Evolutionary conservation across 1,139 yeast species (phyloP), one percentile per base, ranked within the genome.

Genomic region (Taphrina deformans): DNA sequence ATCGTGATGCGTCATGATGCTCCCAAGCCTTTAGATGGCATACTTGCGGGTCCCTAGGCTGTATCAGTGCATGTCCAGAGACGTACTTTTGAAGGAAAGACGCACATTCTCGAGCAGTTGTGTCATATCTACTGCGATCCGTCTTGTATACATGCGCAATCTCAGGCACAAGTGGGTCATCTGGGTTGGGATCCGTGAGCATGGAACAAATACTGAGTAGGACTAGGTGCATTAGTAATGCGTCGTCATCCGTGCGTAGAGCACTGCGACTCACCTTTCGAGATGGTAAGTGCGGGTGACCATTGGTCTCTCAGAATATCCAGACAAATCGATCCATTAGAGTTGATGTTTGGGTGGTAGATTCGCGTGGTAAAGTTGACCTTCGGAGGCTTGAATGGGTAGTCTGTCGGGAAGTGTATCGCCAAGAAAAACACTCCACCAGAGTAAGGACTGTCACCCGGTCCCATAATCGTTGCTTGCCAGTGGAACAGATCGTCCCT

Each of bases 51-150:
- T 59, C 63, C 58, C 58, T 53, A 38, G 3, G 16, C n/a, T 2
- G 2, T 4, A 27, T 27, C 27, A 29, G 35, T 26, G 7, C n/a
- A 45, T 24, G 6, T 16, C 50, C 5, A 14, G 45, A 40, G 21
- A 40, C 7, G 45, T 7, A 40, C n/a, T n/a, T 18, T 26, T 24
- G 23, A 29, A 6, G 33, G 33, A 6, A 18, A 23, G n/a, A 33
- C 31, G 99, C 93, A 98, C 99, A 93, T 80, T 93, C 99, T 76
- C 88, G 87, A 66, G 99, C 99, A 68, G 96, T 92, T 71, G 96
- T 90, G 79, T 93, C 98, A 77, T 92, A 93, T 79, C 92, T 89
- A 67, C 91, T 82, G 77, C 96, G 85, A 80, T 93, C 98, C 71
- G 91, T 90, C 82, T 92, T 92, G 82, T 93, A 95, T 71, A 91